Evolutionary conservation across 148 eudicot species (phyloP), one percentile per base, ranked within the genome.

Genomic region (Nyssa sinensis): DNA sequence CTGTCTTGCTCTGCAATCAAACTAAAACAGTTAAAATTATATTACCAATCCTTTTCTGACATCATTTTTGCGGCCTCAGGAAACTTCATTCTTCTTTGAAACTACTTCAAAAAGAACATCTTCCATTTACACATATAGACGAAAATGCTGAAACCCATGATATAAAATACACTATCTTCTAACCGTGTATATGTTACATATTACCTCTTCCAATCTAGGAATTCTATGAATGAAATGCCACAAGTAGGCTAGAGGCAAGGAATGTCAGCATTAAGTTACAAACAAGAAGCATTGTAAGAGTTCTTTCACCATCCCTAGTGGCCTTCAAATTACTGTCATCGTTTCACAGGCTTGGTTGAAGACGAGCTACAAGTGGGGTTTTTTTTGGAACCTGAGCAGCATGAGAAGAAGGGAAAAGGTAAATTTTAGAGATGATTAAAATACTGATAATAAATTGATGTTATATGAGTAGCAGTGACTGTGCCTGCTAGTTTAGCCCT

Each of bases 351-450:
- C 53, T 64, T 84, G 16, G 37, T 9, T 33, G 77, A 71, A 66
- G 83, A 77, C 23, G 81, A 74, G 78, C 77, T 74, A 49, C 81
- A 65, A 23, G 62, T 16, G 24, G 71, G 64, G 7, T 74, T 39
- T 68, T 59, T 81, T 72, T 74, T 85, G 14, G 83, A 61, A 79
- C 69, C 88, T 85, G 84, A 58, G 57, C 59, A 55, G 25, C 59
- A 55, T 3, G 5, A 55, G 59, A 55, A 55, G 66, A 34, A 29
- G 3, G n/a, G 34, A 39, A 35, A 65, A 30, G 33, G 1, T 4
- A n/a, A 58, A 14, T n/a, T 30, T 31, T 25, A 7, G 5, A 8
- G 16, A 14, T 59, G 32, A 0, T 25, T 57, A 16, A 24, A 71
- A 60, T 9, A 11, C 19, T 44, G 10, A n/a, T 7, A 33, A 70